Base-by-base conservation (phyloP, 768 basidiomycete species). In the Tulasnella sp. region DNA sequence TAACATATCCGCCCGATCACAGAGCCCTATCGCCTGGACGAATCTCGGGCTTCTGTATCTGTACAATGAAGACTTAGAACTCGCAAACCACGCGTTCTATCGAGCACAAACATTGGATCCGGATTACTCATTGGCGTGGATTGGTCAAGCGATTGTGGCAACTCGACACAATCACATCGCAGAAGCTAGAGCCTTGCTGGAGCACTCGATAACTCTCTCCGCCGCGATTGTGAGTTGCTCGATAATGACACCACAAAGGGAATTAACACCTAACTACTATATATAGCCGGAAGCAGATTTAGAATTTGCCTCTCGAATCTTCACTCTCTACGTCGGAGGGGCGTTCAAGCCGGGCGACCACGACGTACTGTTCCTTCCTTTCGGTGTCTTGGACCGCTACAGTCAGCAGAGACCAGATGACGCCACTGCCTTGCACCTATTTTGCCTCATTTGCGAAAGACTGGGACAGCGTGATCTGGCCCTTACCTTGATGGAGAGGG, bases 101-200 rank as follows among this genome's bases (percentile, higher is more conserved):
- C 90, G 90, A 76, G 94, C 96, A 12, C 97, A 98, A 82, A 90
- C 91, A 22, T 86, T 96, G 64, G 96, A 99, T 84, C 94, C 97
- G 8, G 97, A 99, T 80, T 91, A 91, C 83, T 87, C 91, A 0
- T 80, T 90, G 29, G 91, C 95, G 9, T 99, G 97, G 97, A 86
- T 97, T 29, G 97, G 95, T 0, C 96, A 96, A 82, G 92, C 88
- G 3, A 82, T 94, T 34, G 86, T 93, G 58, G 92, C 92, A 67
- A 86, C 85, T 22, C 81, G 83, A 39, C 88, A 89, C 75, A 88
- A 87, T 3, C 87, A 93, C 73, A 82, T 86, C 38, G 79, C 81
- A 5, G 91, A 95, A 74, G 90, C 93, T 2, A 85, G 85, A 25
- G 86, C 90, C 4, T 82, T 97, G 76, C 87, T 95, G 39, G 89